Percentiles rank a stretch among this genome's conserved stretches.
Conservation (phyloP, 2,329 filamentous ascomycete genomes). For the Macrophomina pseudophaseolina region DNA sequence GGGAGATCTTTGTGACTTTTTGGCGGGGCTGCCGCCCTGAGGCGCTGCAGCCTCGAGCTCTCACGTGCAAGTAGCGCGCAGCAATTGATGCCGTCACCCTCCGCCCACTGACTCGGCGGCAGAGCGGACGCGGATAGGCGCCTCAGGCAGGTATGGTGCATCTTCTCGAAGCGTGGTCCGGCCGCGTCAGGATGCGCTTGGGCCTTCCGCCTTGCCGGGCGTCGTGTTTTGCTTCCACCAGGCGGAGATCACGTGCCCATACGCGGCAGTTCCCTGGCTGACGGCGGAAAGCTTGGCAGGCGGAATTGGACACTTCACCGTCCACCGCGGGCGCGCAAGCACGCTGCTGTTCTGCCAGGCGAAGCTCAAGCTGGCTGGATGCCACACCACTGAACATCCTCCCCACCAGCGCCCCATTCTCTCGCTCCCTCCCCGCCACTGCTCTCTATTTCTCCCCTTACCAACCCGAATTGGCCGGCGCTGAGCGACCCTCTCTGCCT, state of each 20-base stretch:
- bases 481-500: conserved; percentile 19
- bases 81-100: conserved; percentile 13
- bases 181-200: not conserved
- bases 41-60: conserved; percentile 8
- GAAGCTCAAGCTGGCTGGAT: conserved; percentile 21
- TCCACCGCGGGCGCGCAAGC: conserved; percentile 14
- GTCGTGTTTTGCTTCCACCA: not conserved
- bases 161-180: not conserved
- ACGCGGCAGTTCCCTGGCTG: not conserved
- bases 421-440: not conserved
- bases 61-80: not conserved
- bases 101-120: conserved; percentile 7
- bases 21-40: conserved; percentile 15
- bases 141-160: conserved; percentile 1
- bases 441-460: not conserved
- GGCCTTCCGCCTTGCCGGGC: not conserved
- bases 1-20: conserved; percentile 2
- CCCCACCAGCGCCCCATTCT: not conserved
- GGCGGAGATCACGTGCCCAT: not conserved
- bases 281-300: conserved; percentile 8
- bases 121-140: too few species aligned
- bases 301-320: conserved; percentile 24
- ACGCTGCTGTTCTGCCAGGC: conserved; percentile 5
- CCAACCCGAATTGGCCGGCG: not conserved
- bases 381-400: conserved; percentile 5